Base-by-base conservation (phyloP, 2,329 filamentous ascomycete species). In the Sporothrix inflata region DNA sequence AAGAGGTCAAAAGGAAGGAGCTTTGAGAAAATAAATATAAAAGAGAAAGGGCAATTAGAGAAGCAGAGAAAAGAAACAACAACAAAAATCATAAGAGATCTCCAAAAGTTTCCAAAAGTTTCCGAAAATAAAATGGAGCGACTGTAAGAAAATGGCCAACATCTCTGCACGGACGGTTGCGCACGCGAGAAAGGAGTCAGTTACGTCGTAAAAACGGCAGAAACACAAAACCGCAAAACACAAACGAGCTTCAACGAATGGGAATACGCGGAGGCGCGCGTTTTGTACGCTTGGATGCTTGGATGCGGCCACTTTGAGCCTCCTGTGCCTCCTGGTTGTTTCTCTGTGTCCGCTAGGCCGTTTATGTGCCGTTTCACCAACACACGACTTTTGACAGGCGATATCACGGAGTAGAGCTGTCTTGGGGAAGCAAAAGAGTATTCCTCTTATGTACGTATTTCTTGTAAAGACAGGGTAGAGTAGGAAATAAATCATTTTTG, bases 311-410 rank as follows among this genome's bases (percentile, higher is more conserved):
- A 51, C 63, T 21, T 63, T 49, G 16, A 19, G 9, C 16, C 16
- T 49, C 16, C 27, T 34, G 6, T 16, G 24, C 27, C 63, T 34
- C n/a, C 38, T 42, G 38, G n/a, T 9, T n/a, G 57, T 40, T 61
- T 61, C 57, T 61, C 49, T 24, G 49, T 24, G 24, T 61, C 16
- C 27, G n/a, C 34, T 42, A 24, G 57, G 30, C 57, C 34, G 57
- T 63, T 63, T 42, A 14, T 63, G 19, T 42, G 9, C 6, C 21
- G 61, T 65, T 65, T 65, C 61, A 65, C 61, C 61, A 27, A 65
- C 40, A 65, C 61, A 45, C 42, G 42, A 47, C 42, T 47, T 24
- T 66, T 27, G 21, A 47, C 61, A 49, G 40, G 24, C 40, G 14
- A 34, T n/a, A 19, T 49, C 42, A 66, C 60, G n/a, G 38, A 27